phyloP scores from a whole-genome alignment of 208 protist species.

The Spongospora subterranea region DNA sequence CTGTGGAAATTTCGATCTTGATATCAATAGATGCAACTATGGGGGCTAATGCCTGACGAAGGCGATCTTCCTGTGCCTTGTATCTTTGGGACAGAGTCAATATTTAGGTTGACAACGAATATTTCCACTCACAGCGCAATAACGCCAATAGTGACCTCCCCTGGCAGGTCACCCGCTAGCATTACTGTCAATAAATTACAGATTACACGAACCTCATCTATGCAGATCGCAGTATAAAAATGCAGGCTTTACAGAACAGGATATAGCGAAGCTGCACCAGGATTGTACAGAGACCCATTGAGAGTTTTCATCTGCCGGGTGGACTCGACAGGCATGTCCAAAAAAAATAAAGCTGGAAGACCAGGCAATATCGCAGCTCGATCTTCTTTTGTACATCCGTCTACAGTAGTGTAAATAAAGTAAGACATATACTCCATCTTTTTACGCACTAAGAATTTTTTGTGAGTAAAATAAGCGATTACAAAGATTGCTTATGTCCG shows the following conservation, averaged over 20 bases:
- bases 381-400: not conserved
- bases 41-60: not conserved
- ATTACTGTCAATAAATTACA: not conserved
- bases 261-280: not conserved
- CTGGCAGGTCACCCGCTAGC: not conserved
- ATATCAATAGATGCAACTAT: not conserved
- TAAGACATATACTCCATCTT: not conserved
- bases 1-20: slow-evolving; percentile 27
- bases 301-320: not conserved
- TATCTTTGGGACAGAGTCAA: slow-evolving; percentile 1
- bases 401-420: not conserved
- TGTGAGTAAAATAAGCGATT: slow-evolving; percentile 20
- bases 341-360: not conserved
- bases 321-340: not conserved
- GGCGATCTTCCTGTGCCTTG: slow-evolving; percentile 25
- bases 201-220: not conserved
- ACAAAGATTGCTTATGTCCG: not conserved
- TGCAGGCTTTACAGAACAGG: not conserved
- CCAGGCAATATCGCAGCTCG: not conserved
- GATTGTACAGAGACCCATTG: slow-evolving; percentile 33
- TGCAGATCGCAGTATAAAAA: not conserved
- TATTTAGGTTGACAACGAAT: too few relatives aligned
- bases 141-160: not conserved
- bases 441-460: not conserved
- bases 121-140: not conserved